phyloP scores from a whole-genome alignment of 805 yeast species.

The Maudiozyma barnettii region DNA sequence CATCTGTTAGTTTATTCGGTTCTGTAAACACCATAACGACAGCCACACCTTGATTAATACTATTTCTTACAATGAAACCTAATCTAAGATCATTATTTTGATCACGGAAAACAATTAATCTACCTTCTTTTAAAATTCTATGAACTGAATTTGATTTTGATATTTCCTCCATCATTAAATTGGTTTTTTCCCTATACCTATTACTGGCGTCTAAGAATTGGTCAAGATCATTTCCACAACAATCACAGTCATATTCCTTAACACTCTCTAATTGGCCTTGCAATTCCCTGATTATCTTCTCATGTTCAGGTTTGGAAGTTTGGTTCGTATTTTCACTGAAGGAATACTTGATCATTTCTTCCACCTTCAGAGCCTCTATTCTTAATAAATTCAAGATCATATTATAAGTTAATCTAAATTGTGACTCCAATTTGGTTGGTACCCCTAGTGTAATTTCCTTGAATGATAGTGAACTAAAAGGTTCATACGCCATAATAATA shows the following conservation, averaged over 20 bases:
- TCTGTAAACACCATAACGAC: slow-evolving; percentile 28
- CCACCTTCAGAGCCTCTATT: slow-evolving; percentile 92
- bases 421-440: slow-evolving; percentile 84
- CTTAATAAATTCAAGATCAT: slow-evolving; percentile 88
- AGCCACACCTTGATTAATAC: slow-evolving; percentile 16
- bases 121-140: slow-evolving; percentile 42
- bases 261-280: slow-evolving; percentile 37
- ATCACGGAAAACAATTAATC: slow-evolving; percentile 51
- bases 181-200: slow-evolving; percentile 37
- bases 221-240: slow-evolving; percentile 36
- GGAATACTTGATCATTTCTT: slow-evolving; percentile 94
- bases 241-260: slow-evolving; percentile 27
- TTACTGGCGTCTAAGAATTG: slow-evolving; percentile 36
- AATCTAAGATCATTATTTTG: slow-evolving; percentile 27
- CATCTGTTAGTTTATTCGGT: slow-evolving; percentile 20
- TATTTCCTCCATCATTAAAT: slow-evolving; percentile 39
- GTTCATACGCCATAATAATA: slow-evolving; percentile 76
- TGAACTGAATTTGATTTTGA: slow-evolving; percentile 40
- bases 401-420: slow-evolving; percentile 87
- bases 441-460: slow-evolving; percentile 79
- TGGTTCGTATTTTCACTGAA: slow-evolving; percentile 88
- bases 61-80: slow-evolving; percentile 45
- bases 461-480: slow-evolving; percentile 47
- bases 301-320: slow-evolving; percentile 76
- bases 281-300: slow-evolving; percentile 49